Conservation (phyloP, 306 rosid species). For the Cicer yamashitae region DNA sequence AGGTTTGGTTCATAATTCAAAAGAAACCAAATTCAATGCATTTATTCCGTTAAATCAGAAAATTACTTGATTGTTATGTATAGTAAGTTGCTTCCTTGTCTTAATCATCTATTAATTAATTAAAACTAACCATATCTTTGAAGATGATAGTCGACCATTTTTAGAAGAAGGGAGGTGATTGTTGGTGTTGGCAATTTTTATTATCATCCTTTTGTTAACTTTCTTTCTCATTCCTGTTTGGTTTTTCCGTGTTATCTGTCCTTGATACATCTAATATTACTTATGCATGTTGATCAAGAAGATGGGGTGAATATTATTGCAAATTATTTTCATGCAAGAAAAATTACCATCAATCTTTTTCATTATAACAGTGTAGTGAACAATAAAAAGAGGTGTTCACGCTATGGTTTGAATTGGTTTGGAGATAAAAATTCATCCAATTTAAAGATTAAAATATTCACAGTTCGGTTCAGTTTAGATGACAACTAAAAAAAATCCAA, state of each 20-base stretch:
- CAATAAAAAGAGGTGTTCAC: too few relatives aligned
- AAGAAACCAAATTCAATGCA: too few relatives aligned
- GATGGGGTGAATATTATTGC: slow-evolving; percentile 67
- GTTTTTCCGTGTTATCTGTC: slow-evolving; percentile 20
- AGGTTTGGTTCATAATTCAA: too few relatives aligned
- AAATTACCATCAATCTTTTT: slow-evolving; percentile 63
- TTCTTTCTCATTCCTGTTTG: not conserved
- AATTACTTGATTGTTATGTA: slow-evolving; percentile 4
- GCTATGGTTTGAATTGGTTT: too few relatives aligned
- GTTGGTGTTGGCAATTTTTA: not conserved
- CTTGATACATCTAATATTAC: slow-evolving; percentile 20
- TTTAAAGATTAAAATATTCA: too few relatives aligned
- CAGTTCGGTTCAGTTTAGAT: too few relatives aligned
- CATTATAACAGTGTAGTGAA: slow-evolving; percentile 46
- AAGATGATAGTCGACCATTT: not conserved
- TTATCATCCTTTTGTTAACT: not conserved
- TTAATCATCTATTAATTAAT: slow-evolving; percentile 16
- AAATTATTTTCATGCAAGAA: slow-evolving; percentile 88
- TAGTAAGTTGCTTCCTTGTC: slow-evolving; percentile 5
- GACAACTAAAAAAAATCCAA: too few relatives aligned
- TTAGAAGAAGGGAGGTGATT: not conserved
- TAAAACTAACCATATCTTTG: slow-evolving; percentile 21
- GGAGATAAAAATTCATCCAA: too few relatives aligned
- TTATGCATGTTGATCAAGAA: slow-evolving; percentile 63
- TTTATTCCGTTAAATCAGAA: too few relatives aligned